Evolutionary conservation across 768 basidiomycete genomes (phyloP), one percentile per base, ranked within the genome.

Genomic region (Psilocybe azurescens): DNA sequence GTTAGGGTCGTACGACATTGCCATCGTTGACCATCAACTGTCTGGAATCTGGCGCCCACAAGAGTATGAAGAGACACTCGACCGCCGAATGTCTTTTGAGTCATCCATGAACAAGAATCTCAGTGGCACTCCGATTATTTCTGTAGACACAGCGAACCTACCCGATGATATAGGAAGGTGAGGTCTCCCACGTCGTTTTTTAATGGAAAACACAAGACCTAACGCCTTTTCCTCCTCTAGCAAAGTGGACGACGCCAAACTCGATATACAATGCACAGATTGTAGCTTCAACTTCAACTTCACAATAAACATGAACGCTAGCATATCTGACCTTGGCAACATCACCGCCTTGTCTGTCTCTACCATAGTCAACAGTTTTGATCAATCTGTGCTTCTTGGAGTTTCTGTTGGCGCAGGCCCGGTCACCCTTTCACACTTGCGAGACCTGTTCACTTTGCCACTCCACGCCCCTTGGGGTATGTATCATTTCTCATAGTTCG

Each of bases 231-330:
- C 20, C 1, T 39, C 44, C 14, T 20, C 9, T 44, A 58, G 56
- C 20, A 47, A 49, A 38, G 18, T 58, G 2, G 16, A 33, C n/a
- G 47, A 28, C 36, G 47, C 56, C 5, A 33, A 58, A 6, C 56
- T 58, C 48, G 13, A 49, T 28, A 38, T 58, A 9, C 16, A 49
- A 20, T 58, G 56, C 32, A 24, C 47, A 3, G n/a, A 58, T 13
- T 58, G 56, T 47, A 49, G 1, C 46, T 33, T 58, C 32, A 38
- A 49, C 16, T 58, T 58, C 32, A 50, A 58, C 33, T 58, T 58
- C 33, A 58, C 56, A 20, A 47, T 58, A 6, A 47, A 58, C 24
- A 30, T 58, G n/a, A 58, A 58, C 47, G n/a, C 38, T 5, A 49
- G 24, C 3, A 13, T 58, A 16, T 36, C 56, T 4, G 13, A 18